Conservation (phyloP, 2,329 filamentous ascomycete genomes). For the Madurella mycetomatis region DNA sequence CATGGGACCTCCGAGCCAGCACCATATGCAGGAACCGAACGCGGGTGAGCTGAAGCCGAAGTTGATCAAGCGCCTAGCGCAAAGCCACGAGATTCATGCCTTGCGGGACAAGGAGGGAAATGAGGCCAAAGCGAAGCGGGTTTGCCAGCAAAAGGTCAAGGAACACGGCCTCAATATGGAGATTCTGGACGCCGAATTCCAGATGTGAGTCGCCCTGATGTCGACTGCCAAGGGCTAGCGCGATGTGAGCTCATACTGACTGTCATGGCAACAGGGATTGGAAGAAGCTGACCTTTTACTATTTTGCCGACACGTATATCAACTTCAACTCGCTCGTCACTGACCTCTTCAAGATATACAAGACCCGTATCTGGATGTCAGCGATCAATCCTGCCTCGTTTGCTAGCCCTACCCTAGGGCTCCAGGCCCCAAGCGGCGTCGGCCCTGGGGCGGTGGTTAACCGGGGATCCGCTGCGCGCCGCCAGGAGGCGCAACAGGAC, state of each 20-base stretch:
- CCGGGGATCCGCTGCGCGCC: conserved; percentile 47
- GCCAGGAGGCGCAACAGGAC: conserved; percentile 43
- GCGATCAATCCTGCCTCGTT: conserved; percentile 98
- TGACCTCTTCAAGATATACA: conserved; percentile 98
- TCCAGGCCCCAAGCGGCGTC: conserved; percentile 65
- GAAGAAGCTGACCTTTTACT: conserved; percentile 99
- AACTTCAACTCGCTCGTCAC: conserved; percentile 98
- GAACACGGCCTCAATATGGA: conserved; percentile 97
- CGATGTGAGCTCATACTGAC: background rate
- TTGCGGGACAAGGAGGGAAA: conserved; percentile 95
- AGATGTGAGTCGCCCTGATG: conserved; percentile 69
- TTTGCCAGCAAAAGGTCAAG: conserved; percentile 93
- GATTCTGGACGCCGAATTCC: conserved; percentile 96
- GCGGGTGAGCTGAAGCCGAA: conserved; percentile 84
- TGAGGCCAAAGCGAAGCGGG: conserved; percentile 93
- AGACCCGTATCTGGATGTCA: conserved; percentile 99
- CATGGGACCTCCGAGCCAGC: conserved; percentile 70
- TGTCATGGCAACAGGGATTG: conserved; percentile 65
- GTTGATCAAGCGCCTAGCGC: conserved; percentile 91
- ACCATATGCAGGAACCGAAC: conserved; percentile 67
- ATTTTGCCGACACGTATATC: conserved; percentile 96
- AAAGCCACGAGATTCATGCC: conserved; percentile 82
- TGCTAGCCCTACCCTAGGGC: conserved; percentile 68
- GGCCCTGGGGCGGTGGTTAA: conserved; percentile 61
- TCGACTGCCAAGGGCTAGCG: background rate